Percentiles rank a stretch among this genome's conserved stretches.
phyloP scores from a whole-genome alignment of 305 asterid genomes.

The Fraxinus xanthoxyloides region DNA sequence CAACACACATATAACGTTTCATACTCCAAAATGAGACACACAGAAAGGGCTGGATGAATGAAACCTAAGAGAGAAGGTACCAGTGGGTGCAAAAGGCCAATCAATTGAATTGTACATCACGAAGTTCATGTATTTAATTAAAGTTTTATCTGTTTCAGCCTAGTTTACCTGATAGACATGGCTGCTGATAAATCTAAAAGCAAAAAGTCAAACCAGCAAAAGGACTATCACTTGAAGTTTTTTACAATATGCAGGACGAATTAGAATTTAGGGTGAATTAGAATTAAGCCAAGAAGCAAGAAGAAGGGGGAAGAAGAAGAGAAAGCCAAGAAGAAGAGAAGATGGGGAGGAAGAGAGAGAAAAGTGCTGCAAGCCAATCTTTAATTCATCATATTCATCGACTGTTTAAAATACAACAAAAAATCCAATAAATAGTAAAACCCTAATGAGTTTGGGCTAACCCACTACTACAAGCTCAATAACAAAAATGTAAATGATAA shows the following conservation, averaged over 20 bases:
- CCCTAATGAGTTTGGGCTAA: too few species aligned
- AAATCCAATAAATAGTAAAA: too few species aligned
- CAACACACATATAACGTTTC: neutral
- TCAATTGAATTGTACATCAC: neutral
- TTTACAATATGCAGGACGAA: neutral
- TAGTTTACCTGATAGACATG: neutral
- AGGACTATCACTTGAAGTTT: neutral
- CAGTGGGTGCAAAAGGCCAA: slow-evolving; percentile 4
- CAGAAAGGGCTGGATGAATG: neutral
- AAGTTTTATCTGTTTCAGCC: neutral
- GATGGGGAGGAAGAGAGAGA: too few species aligned
- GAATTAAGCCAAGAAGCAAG: too few species aligned
- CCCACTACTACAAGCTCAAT: too few species aligned
- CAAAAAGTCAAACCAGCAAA: neutral
- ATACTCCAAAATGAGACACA: slow-evolving; percentile 5
- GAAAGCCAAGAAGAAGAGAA: too few species aligned
- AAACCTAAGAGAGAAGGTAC: slow-evolving; percentile 10
- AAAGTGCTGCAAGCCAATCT: too few species aligned
- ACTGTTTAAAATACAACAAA: too few species aligned
- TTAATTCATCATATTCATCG: too few species aligned
- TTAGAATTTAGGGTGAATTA: too few species aligned
- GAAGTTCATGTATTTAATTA: neutral
- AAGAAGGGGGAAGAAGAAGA: too few species aligned
- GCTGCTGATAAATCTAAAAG: neutral
- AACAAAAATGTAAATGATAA: too few species aligned